Evolutionary conservation across 306 rosid genomes (phyloP).

Genomic region (Vigna unguiculata): DNA sequence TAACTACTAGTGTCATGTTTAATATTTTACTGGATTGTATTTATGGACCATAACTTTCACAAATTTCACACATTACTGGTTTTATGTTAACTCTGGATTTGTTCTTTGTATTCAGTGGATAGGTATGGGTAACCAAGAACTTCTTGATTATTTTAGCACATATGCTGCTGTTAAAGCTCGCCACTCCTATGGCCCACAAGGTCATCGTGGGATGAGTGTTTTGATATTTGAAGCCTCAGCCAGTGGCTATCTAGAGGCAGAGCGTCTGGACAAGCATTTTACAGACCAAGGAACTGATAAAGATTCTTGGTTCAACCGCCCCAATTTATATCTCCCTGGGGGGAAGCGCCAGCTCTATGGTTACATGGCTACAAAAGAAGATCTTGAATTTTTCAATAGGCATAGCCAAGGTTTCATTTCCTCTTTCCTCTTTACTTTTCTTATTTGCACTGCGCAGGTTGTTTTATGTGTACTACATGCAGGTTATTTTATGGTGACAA

Average conservation of each 20-base stretch:
- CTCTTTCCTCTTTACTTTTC: slow-evolving; percentile 28
- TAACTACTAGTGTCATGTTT: not conserved
- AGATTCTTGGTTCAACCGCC: slow-evolving; percentile 67
- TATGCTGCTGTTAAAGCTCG: slow-evolving; percentile 70
- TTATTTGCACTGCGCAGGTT: slow-evolving; percentile 15
- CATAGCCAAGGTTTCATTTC: slow-evolving; percentile 74
- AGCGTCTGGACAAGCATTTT: slow-evolving; percentile 81
- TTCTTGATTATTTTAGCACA: slow-evolving; percentile 65
- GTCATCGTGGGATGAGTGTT: slow-evolving; percentile 90
- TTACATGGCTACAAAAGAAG: slow-evolving; percentile 76
- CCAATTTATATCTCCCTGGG: slow-evolving; percentile 54
- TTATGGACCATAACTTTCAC: slow-evolving; percentile 12
- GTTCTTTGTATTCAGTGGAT: slow-evolving; percentile 56
- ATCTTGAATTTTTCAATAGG: slow-evolving; percentile 68
- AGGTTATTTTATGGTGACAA: slow-evolving; percentile 15
- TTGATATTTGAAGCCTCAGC: slow-evolving; percentile 87
- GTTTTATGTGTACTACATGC: not conserved
- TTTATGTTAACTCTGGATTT: slow-evolving; percentile 34
- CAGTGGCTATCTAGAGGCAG: slow-evolving; percentile 82
- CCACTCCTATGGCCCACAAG: slow-evolving; percentile 90
- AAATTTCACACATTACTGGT: not conserved
- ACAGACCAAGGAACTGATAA: slow-evolving; percentile 69
- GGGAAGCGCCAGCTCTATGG: slow-evolving; percentile 85
- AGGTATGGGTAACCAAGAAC: slow-evolving; percentile 91
- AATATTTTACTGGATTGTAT: slow-evolving; percentile 1